A percentile compares a stretch with the other conserved stretches of the same genome.
These are phyloP conservation scores for Xylaria acuta DNA, from an alignment of 495 filamentous ascomycete genomes.

Conservation along the genomic window DNA sequence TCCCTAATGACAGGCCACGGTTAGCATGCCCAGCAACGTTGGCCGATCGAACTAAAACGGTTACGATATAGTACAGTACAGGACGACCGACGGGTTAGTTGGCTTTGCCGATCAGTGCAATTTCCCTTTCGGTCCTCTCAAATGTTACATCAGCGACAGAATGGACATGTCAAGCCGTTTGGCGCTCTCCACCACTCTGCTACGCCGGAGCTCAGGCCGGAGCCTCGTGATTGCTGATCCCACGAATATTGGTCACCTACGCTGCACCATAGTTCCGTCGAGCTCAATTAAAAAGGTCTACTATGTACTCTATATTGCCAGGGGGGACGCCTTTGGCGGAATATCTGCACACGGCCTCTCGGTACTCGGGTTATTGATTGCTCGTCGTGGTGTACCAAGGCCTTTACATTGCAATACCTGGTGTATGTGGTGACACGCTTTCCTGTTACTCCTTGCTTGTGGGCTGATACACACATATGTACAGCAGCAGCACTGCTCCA, in stretches of 20 bases:
- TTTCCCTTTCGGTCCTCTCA: slow-evolving; percentile 8
- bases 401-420: neutral
- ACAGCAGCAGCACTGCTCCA: neutral
- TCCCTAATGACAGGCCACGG: neutral
- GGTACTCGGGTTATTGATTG: neutral
- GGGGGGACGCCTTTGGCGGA: neutral
- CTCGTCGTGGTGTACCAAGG: neutral
- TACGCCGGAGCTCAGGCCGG: slow-evolving; percentile 13
- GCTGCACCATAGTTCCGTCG: neutral
- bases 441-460: neutral
- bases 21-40: slow-evolving; percentile 1
- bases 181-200: slow-evolving; percentile 9
- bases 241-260: slow-evolving; percentile 11
- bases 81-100: neutral
- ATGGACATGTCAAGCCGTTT: neutral
- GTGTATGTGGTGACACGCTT: slow-evolving; percentile 1
- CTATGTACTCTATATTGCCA: slow-evolving; percentile 10
- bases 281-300: neutral
- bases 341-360: neutral
- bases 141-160: slow-evolving; percentile 10
- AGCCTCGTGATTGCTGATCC: slow-evolving; percentile 23
- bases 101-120: slow-evolving; percentile 10
- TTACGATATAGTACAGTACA: slow-evolving; percentile 17
- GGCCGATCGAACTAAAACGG: slow-evolving; percentile 20
- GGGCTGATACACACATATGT: neutral